phyloP scores from a whole-genome alignment of 2,329 filamentous ascomycete genomes.

The Phialocephala subalpina region DNA sequence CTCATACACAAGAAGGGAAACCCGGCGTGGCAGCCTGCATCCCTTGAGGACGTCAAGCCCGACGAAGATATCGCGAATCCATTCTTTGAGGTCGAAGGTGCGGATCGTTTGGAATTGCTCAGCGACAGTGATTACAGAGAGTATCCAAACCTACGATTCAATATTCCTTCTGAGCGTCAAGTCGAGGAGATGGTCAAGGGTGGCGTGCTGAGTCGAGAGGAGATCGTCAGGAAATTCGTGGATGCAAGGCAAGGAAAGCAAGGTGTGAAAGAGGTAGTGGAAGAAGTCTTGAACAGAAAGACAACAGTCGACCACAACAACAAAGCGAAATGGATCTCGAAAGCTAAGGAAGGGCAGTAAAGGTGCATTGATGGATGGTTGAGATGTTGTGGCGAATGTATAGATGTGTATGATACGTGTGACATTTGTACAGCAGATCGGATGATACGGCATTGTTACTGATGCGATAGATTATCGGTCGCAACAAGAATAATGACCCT shows the following conservation, averaged over 20 bases:
- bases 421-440: conserved; percentile 19
- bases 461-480: conserved; percentile 32
- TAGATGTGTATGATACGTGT: conserved; percentile 32
- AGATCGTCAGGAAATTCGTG: conserved; percentile 71
- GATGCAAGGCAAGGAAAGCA: conserved; percentile 68
- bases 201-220: conserved; percentile 53
- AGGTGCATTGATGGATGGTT: neutral
- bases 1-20: conserved; percentile 71
- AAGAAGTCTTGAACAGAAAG: conserved; percentile 73
- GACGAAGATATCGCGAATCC: conserved; percentile 62
- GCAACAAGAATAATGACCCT: conserved; percentile 28
- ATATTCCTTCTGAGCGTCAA: conserved; percentile 74
- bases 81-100: conserved; percentile 70
- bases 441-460: conserved; percentile 20
- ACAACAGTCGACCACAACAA: conserved; percentile 56
- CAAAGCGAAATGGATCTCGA: conserved; percentile 38
- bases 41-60: conserved; percentile 70
- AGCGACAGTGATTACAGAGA: conserved; percentile 68
- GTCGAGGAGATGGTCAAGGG: conserved; percentile 55
- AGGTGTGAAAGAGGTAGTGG: conserved; percentile 72
- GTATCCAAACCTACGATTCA: conserved; percentile 75
- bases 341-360: conserved; percentile 3
- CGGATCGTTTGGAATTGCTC: conserved; percentile 65
- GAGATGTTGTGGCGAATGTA: conserved; percentile 20
- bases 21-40: conserved; percentile 75